phyloP scores from a whole-genome alignment of 2,329 filamentous ascomycete species.

The Elsinoe australis region DNA sequence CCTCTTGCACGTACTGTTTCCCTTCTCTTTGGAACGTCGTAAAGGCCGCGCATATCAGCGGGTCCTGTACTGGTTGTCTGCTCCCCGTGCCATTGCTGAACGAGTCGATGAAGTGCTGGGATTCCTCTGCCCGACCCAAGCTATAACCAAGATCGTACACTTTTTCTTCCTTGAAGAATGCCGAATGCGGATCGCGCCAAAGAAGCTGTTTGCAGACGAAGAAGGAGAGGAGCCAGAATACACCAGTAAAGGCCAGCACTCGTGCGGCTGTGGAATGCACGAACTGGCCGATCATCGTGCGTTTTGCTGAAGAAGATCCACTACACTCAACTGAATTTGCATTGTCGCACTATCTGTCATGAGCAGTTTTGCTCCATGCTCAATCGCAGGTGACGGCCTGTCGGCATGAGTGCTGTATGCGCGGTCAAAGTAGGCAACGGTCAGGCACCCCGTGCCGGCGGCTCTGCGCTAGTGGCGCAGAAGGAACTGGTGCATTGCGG shows the following conservation, averaged over 20 bases:
- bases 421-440: too few relatives aligned
- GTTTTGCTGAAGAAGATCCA: neutral
- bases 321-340: too few relatives aligned
- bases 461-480: too few relatives aligned
- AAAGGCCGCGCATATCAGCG: constrained; percentile 19
- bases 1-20: constrained; percentile 18
- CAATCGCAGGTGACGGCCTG: too few relatives aligned
- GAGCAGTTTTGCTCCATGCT: too few relatives aligned
- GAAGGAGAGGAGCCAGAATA: constrained; percentile 16
- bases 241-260: constrained; percentile 3
- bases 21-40: constrained; percentile 18
- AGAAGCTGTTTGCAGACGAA: constrained; percentile 15
- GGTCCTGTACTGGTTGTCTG: neutral
- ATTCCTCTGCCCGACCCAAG: constrained; percentile 21
- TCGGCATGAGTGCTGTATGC: too few relatives aligned
- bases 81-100: neutral
- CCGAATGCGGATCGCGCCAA: constrained; percentile 21
- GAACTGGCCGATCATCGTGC: constrained; percentile 2
- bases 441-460: too few relatives aligned
- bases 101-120: constrained; percentile 12
- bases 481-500: too few relatives aligned
- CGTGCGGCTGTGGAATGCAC: constrained; percentile 2
- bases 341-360: too few relatives aligned
- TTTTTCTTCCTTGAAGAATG: constrained; percentile 28
- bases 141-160: constrained; percentile 26